Conservation (phyloP, 371 early-diverging fungal genomes). For the Paraphysoderma sedebokerense region DNA sequence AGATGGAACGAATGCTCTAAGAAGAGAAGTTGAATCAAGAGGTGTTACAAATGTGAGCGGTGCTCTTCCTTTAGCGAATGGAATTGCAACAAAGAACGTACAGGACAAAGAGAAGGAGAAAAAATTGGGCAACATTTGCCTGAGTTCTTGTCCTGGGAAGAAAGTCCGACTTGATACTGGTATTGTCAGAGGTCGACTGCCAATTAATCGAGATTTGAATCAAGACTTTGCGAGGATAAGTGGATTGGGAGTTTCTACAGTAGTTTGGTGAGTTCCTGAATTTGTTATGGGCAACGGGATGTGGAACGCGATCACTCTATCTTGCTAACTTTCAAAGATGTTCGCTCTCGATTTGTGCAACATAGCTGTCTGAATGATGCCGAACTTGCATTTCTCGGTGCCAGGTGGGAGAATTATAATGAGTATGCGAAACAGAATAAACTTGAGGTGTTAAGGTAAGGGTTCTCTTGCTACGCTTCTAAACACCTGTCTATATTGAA, state of each 20-base stretch:
- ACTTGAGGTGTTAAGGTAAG: conserved; percentile 29
- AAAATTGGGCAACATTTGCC: conserved; percentile 47
- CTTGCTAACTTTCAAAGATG: no score
- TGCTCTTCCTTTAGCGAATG: no score
- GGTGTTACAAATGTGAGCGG: no score
- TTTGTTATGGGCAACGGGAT: not conserved
- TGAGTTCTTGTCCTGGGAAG: conserved; percentile 67
- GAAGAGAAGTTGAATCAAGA: no score
- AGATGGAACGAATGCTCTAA: no score
- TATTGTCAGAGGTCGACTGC: conserved; percentile 53
- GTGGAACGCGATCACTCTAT: not conserved
- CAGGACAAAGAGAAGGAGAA: no score
- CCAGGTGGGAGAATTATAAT: conserved; percentile 41
- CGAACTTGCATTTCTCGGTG: conserved; percentile 50
- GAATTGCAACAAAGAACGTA: no score
- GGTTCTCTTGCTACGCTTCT: no score
- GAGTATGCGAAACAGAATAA: conserved; percentile 32
- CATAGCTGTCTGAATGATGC: conserved; percentile 48
- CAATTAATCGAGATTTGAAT: conserved; percentile 52
- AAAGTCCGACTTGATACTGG: conserved; percentile 61
- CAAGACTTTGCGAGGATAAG: conserved; percentile 46
- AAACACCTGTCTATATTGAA: no score
- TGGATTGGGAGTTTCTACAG: conserved; percentile 33
- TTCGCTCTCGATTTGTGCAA: no score
- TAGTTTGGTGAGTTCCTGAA: conserved; percentile 40